Evolutionary conservation across 306 rosid genomes (phyloP).

Genomic region (Vachellia pachyceras): DNA sequence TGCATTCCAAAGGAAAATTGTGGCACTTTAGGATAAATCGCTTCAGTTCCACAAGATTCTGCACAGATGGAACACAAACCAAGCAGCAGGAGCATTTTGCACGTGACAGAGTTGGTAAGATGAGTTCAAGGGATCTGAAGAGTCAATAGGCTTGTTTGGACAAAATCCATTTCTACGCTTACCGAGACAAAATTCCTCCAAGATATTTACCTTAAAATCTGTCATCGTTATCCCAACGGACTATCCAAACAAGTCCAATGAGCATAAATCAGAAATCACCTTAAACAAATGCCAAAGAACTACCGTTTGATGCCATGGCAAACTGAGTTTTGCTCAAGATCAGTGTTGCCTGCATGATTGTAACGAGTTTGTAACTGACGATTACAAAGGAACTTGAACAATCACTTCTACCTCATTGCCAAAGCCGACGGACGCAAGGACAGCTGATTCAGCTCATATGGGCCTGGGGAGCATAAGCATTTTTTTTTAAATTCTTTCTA

Average conservation of each 20-base stretch:
- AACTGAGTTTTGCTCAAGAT: constrained; percentile 6
- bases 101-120: constrained; percentile 6
- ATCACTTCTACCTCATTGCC: background rate
- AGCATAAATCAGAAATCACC: constrained; percentile 10
- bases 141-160: no score
- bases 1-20: constrained; percentile 74
- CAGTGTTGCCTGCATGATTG: constrained; percentile 8
- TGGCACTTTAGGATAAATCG: constrained; percentile 80
- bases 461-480: background rate
- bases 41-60: constrained; percentile 64
- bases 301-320: background rate
- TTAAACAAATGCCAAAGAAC: background rate
- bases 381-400: background rate
- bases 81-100: constrained; percentile 37
- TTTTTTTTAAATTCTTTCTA: background rate
- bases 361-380: background rate
- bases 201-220: no score
- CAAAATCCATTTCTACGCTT: no score
- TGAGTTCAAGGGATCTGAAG: background rate
- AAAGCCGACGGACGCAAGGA: background rate
- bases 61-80: constrained; percentile 44
- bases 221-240: no score
- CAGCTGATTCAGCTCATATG: background rate
- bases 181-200: no score
- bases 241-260: no score